A percentile compares a stretch with the other conserved stretches of the same genome.
Evolutionary conservation across 129 eudicot genomes (phyloP).

Genomic region (Ambrosia artemisiifolia): DNA sequence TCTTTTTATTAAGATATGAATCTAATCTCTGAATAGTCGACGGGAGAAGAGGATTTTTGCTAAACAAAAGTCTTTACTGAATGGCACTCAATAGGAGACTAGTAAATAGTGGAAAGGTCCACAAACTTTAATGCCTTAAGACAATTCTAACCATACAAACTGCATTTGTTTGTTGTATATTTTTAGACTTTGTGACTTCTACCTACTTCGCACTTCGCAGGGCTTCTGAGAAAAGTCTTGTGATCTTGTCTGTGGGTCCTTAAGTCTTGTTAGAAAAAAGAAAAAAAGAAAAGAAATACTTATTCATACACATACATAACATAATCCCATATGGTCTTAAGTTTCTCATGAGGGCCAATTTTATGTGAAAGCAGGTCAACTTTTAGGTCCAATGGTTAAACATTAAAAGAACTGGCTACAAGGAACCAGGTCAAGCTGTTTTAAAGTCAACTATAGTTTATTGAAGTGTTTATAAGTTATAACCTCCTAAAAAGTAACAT

Average conservation of each 20-base stretch:
- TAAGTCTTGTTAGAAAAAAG: neutral
- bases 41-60: neutral
- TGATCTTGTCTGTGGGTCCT: slow-evolving; percentile 13
- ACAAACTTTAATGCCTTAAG: slow-evolving; percentile 10
- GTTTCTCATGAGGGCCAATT: neutral
- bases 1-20: neutral
- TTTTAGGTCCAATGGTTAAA: too few relatives aligned
- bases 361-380: too few relatives aligned
- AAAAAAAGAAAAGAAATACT: neutral
- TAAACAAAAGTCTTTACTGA: neutral
- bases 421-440: too few relatives aligned
- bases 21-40: neutral
- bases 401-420: too few relatives aligned
- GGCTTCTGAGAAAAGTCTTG: neutral
- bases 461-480: neutral
- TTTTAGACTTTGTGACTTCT: slow-evolving; percentile 3
- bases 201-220: neutral
- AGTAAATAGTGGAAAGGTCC: neutral
- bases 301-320: neutral
- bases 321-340: neutral
- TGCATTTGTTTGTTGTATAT: slow-evolving; percentile 6
- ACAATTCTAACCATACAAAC: slow-evolving; percentile 5
- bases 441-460: too few relatives aligned
- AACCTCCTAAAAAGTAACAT: neutral
- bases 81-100: slow-evolving; percentile 2